Conservation (phyloP, 192 early-diverging fungal species). For the Lunasporangiospora selenospora region DNA sequence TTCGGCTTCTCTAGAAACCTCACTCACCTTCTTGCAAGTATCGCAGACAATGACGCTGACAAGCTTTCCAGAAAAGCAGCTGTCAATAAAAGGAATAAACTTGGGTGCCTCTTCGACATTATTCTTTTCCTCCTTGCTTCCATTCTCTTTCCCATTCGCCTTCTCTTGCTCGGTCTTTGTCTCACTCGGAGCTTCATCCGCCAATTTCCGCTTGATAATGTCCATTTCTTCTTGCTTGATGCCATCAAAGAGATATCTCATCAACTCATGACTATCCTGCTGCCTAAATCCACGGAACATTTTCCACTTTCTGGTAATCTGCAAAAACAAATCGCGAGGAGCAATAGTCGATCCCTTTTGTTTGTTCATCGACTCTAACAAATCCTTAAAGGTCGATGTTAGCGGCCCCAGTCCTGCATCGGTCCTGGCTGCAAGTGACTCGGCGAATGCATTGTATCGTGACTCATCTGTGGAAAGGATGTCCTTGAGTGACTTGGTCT, state of each 20-base stretch:
- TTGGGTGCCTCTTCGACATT: background rate
- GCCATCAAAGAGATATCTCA: slow-evolving; percentile 67
- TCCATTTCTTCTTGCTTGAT: slow-evolving; percentile 62
- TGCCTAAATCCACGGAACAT: slow-evolving; percentile 63
- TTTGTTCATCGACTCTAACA: slow-evolving; percentile 39
- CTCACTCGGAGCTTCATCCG: slow-evolving; percentile 9
- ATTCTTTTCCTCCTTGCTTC: background rate
- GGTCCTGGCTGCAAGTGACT: slow-evolving; percentile 24
- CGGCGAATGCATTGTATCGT: background rate
- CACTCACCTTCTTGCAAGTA: slow-evolving; percentile 58
- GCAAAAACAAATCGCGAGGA: slow-evolving; percentile 59
- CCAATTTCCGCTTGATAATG: slow-evolving; percentile 32
- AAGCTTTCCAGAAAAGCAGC: slow-evolving; percentile 70
- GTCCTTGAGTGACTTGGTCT: slow-evolving; percentile 31
- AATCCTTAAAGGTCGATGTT: slow-evolving; percentile 18
- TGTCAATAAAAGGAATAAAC: slow-evolving; percentile 64
- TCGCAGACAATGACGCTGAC: slow-evolving; percentile 77
- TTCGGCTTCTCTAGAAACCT: background rate
- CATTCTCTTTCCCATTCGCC: background rate
- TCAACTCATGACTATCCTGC: slow-evolving; percentile 76
- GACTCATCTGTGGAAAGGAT: slow-evolving; percentile 23
- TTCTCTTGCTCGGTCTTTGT: background rate
- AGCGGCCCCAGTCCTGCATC: slow-evolving; percentile 21
- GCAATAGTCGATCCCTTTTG: slow-evolving; percentile 39
- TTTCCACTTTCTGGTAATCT: slow-evolving; percentile 55